phyloP scores from a whole-genome alignment of 306 rosid genomes.

The Ceratonia siliqua region DNA sequence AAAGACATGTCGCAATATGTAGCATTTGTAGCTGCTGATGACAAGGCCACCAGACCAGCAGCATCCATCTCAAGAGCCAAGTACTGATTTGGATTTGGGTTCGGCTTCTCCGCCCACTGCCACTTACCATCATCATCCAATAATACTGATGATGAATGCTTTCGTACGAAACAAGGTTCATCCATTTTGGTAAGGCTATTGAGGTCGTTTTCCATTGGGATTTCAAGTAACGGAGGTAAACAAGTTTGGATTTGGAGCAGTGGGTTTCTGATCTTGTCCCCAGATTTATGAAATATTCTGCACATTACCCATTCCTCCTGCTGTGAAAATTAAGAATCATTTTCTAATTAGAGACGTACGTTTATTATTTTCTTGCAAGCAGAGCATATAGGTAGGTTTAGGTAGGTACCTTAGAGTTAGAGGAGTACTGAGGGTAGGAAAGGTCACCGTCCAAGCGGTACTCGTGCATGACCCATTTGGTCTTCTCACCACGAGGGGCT shows the following conservation, averaged over 20 bases:
- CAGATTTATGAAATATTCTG: constrained; percentile 68
- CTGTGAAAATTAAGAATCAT: constrained; percentile 38
- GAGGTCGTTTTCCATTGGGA: too few species aligned
- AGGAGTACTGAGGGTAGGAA: constrained; percentile 52
- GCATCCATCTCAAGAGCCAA: constrained; percentile 41
- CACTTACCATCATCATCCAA: constrained; percentile 26
- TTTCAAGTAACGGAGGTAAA: constrained; percentile 4
- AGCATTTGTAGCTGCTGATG: constrained; percentile 26
- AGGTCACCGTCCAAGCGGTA: constrained; percentile 70
- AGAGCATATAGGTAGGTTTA: too few species aligned
- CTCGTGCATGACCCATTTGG: constrained; percentile 96
- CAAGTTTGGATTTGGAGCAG: constrained; percentile 31
- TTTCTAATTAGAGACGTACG: neutral
- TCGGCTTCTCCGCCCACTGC: constrained; percentile 37
- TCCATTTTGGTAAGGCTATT: too few species aligned
- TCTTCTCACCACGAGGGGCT: constrained; percentile 80
- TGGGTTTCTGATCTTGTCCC: constrained; percentile 53
- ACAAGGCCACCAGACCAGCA: constrained; percentile 35
- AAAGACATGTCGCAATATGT: constrained; percentile 33
- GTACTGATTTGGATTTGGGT: constrained; percentile 14
- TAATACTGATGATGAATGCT: too few species aligned
- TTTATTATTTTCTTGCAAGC: neutral
- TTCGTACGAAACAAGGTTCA: too few species aligned
- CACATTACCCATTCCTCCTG: constrained; percentile 95
- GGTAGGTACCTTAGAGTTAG: too few species aligned